phyloP scores from a whole-genome alignment of 768 basidiomycete species.

The Xanthoconium purpureum region DNA sequence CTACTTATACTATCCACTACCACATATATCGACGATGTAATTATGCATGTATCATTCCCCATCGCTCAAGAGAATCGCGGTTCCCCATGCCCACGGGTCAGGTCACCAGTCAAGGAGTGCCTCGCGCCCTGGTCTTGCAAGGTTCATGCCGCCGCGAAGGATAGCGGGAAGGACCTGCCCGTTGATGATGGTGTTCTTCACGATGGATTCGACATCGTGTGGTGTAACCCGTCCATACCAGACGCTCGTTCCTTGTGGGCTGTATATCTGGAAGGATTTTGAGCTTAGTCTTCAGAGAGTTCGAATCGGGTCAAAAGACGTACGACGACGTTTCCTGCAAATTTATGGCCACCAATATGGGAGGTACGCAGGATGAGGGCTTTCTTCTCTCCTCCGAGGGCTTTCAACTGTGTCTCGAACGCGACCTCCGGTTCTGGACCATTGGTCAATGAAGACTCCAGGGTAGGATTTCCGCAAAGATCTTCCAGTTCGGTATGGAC shows the following conservation, averaged over 20 bases:
- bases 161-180: constrained; percentile 84
- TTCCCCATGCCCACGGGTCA: neutral
- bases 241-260: constrained; percentile 77
- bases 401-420: constrained; percentile 44
- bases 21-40: constrained; percentile 27
- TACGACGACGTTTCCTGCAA: constrained; percentile 87
- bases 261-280: constrained; percentile 62
- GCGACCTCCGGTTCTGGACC: constrained; percentile 48
- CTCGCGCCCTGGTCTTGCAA: constrained; percentile 65
- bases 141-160: constrained; percentile 81
- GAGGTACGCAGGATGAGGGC: constrained; percentile 85
- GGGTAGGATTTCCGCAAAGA: constrained; percentile 33
- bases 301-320: constrained; percentile 32
- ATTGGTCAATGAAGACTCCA: constrained; percentile 21
- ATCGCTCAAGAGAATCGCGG: neutral
- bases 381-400: constrained; percentile 53
- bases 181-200: constrained; percentile 80
- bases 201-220: constrained; percentile 82
- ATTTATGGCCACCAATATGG: constrained; percentile 93
- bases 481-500: constrained; percentile 74
- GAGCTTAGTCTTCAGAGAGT: neutral
- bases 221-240: constrained; percentile 96
- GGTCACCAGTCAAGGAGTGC: constrained; percentile 70
- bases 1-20: constrained; percentile 24
- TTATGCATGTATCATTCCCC: constrained; percentile 9